Base-by-base conservation (phyloP, 805 yeast species). In the Danielia reshetovae region DNA sequence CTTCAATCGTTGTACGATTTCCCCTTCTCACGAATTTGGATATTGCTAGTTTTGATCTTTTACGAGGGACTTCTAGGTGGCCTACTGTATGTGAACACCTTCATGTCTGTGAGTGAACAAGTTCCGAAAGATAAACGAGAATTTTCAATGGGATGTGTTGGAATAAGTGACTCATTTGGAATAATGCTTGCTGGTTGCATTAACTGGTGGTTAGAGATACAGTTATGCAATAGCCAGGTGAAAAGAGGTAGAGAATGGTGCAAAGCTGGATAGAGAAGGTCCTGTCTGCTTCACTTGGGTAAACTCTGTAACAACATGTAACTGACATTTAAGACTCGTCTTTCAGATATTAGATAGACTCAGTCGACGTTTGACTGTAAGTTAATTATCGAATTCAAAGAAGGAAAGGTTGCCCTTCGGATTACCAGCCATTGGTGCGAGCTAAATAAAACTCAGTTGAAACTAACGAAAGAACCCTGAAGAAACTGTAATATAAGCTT, bases 31-130 rank as follows among this genome's bases (percentile, higher is more conserved):
- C 70, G 62, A 24, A 74, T 90, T 2, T 84, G 81, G 68, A 46
- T 74, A 2, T 51, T 88, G 24, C 68, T 86, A 65, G 7, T 70
- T 0, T 55, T 89, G 19, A 72, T 87, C 5, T 75, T 90, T 40
- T 90, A 85, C 58, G 97, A 90, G 54, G 93, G 97, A 0, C 68
- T 93, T 14, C 67, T 90, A 8, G 98, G 97, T 1, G 97, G 98
- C 1, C 75, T 84, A 2, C 77, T 90, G 12, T 90, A 90, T 54
- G 93, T 87, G 34, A 89, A 90, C 54, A 89, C 97, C 0, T 90
- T 85, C 51, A 66, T 83, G 68, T 66, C 76, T 11, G 89, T 89
- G 1, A 72, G 82, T 24, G 94, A 86, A 39, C 56, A 59, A 16
- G 55, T 61, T 5, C 62, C 73, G 0, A 62, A 72, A 2, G 54